A percentile compares a stretch with the other conserved stretches of the same genome.
Conservation (phyloP, 179 eudicot species). For the Vitellaria paradoxa region DNA sequence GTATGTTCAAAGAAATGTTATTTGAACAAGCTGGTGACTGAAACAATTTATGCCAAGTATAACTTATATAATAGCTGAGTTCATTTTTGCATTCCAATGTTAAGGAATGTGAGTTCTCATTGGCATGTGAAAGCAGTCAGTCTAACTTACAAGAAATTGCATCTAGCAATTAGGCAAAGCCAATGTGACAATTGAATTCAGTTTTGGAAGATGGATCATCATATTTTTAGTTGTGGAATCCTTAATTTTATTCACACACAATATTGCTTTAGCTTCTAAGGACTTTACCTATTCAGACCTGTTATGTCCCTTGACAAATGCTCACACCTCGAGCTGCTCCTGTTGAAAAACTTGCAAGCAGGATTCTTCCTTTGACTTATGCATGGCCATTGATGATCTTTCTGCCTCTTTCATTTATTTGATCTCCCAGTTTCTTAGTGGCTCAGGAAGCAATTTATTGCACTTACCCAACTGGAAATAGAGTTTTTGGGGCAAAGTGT, state of each 20-base stretch:
- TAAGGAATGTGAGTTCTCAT: background rate
- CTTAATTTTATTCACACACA: background rate
- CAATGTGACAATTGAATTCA: background rate
- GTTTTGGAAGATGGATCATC: background rate
- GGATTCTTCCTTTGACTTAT: background rate
- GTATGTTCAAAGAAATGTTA: background rate
- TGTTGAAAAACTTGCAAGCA: background rate
- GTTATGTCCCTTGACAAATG: background rate
- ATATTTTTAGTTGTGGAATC: constrained; percentile 6
- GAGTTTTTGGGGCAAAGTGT: too few species aligned
- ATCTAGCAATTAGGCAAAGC: background rate
- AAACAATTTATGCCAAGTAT: background rate
- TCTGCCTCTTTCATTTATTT: background rate
- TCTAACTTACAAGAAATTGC: background rate
- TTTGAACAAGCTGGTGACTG: background rate
- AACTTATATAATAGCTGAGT: background rate
- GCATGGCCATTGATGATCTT: background rate
- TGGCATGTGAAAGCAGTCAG: background rate
- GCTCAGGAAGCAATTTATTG: background rate
- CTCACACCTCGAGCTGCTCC: background rate
- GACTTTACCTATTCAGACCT: background rate
- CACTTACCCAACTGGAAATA: background rate
- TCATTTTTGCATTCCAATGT: background rate
- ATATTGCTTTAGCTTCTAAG: background rate
- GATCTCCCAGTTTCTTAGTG: background rate